Evolutionary conservation across 2,329 filamentous ascomycete genomes (phyloP).

Genomic region (Rhynchosporium graminicola): DNA sequence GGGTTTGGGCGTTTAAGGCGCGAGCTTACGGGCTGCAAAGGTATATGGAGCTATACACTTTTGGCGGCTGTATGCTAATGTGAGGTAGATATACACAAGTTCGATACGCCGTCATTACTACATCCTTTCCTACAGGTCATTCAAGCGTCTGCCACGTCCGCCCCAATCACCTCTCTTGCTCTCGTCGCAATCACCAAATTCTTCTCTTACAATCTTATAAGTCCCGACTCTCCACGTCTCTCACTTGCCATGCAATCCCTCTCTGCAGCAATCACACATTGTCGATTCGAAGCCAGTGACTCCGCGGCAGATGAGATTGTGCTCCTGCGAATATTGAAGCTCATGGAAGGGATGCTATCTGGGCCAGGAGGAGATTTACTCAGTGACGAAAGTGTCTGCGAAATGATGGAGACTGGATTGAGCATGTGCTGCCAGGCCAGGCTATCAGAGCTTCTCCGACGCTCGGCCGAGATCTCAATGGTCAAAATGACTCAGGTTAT

Average conservation of each 20-base stretch:
- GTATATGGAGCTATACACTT: conserved; percentile 46
- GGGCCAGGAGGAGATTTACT: conserved; percentile 88
- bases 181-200: conserved; percentile 95
- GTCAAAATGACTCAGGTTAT: conserved; percentile 99
- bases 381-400: conserved; percentile 97
- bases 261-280: conserved; percentile 94
- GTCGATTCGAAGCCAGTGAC: conserved; percentile 95
- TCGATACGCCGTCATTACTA: conserved; percentile 86
- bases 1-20: conserved; percentile 88
- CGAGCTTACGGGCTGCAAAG: conserved; percentile 83
- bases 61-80: conserved; percentile 33
- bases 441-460: conserved; percentile 84
- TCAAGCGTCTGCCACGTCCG: conserved; percentile 91
- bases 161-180: conserved; percentile 92
- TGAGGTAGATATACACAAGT: conserved; percentile 72
- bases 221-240: conserved; percentile 80
- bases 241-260: conserved; percentile 91
- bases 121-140: conserved; percentile 97
- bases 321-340: conserved; percentile 85
- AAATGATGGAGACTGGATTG: conserved; percentile 98
- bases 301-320: conserved; percentile 95
- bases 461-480: conserved; percentile 95
- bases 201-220: conserved; percentile 90
- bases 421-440: conserved; percentile 96
- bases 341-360: conserved; percentile 98